Evolutionary conservation across 768 basidiomycete genomes (phyloP).

Genomic region (Termitomyces eurrhizus): DNA sequence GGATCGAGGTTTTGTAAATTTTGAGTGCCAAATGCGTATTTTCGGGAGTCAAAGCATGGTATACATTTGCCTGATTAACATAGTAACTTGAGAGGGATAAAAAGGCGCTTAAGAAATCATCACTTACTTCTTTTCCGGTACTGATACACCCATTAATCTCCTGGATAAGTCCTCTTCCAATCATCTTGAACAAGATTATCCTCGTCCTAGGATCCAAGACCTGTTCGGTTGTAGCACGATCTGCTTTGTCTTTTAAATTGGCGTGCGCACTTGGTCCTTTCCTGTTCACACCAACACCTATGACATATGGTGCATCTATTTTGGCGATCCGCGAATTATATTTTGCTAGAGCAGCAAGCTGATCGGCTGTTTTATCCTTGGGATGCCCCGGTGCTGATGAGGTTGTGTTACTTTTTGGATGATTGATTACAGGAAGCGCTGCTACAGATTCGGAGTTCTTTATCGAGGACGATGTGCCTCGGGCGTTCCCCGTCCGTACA

Average conservation of each 20-base stretch:
- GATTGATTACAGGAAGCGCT: constrained; percentile 68
- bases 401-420: constrained; percentile 39
- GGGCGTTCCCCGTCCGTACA: constrained; percentile 69
- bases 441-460: constrained; percentile 50
- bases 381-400: constrained; percentile 24
- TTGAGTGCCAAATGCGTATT: constrained; percentile 81
- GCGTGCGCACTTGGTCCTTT: constrained; percentile 89
- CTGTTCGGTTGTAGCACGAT: constrained; percentile 95
- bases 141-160: constrained; percentile 96
- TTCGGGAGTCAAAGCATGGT: constrained; percentile 70
- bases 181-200: constrained; percentile 94
- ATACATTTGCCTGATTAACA: constrained; percentile 82
- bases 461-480: constrained; percentile 51
- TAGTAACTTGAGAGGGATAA: background rate
- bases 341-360: constrained; percentile 70
- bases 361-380: constrained; percentile 64
- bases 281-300: constrained; percentile 77
- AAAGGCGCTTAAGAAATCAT: background rate
- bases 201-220: constrained; percentile 96
- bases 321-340: constrained; percentile 72
- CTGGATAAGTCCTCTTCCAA: constrained; percentile 81
- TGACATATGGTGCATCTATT: constrained; percentile 69
- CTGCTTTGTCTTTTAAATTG: constrained; percentile 92
- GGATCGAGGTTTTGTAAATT: constrained; percentile 97
- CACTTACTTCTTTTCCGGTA: constrained; percentile 91